phyloP scores from a whole-genome alignment of 2,329 filamentous ascomycete genomes.

The Sarocladium brachiariae region DNA sequence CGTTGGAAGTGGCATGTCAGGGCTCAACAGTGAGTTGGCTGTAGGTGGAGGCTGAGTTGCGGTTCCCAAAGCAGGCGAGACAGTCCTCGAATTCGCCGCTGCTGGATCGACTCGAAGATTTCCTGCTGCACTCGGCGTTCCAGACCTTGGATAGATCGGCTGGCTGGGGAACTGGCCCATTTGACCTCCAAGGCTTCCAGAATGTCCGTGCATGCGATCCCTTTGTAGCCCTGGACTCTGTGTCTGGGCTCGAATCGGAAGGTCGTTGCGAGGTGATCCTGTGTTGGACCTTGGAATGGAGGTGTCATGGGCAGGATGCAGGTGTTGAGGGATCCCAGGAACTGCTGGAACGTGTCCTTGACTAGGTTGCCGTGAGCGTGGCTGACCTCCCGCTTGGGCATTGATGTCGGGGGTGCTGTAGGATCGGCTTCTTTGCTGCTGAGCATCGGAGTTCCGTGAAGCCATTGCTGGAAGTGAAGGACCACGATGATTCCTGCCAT shows the following conservation, averaged over 20 bases:
- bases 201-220: slow-evolving; percentile 46
- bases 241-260: slow-evolving; percentile 62
- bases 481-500: slow-evolving; percentile 62
- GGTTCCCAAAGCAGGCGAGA: slow-evolving; percentile 39
- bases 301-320: slow-evolving; percentile 54
- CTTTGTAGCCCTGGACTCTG: slow-evolving; percentile 64
- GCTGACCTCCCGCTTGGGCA: slow-evolving; percentile 45
- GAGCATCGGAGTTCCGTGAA: slow-evolving; percentile 44
- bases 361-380: slow-evolving; percentile 49
- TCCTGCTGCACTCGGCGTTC: slow-evolving; percentile 31
- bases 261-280: slow-evolving; percentile 65
- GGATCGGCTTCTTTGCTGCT: slow-evolving; percentile 73
- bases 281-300: slow-evolving; percentile 72
- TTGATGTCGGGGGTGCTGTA: slow-evolving; percentile 96
- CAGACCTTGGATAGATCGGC: slow-evolving; percentile 44
- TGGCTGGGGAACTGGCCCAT: slow-evolving; percentile 52
- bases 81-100: slow-evolving; percentile 33
- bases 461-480: slow-evolving; percentile 73
- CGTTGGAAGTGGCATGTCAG: slow-evolving; percentile 51
- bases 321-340: slow-evolving; percentile 67
- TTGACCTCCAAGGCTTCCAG: slow-evolving; percentile 41
- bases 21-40: slow-evolving; percentile 30
- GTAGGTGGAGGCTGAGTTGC: slow-evolving; percentile 19
- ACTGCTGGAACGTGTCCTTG: slow-evolving; percentile 56
- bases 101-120: slow-evolving; percentile 32